Percentiles rank a stretch among this genome's conserved stretches.
Evolutionary conservation across 1,284 basidiomycete genomes (phyloP).

Genomic region (Cutaneotrichosporon daszewskae): DNA sequence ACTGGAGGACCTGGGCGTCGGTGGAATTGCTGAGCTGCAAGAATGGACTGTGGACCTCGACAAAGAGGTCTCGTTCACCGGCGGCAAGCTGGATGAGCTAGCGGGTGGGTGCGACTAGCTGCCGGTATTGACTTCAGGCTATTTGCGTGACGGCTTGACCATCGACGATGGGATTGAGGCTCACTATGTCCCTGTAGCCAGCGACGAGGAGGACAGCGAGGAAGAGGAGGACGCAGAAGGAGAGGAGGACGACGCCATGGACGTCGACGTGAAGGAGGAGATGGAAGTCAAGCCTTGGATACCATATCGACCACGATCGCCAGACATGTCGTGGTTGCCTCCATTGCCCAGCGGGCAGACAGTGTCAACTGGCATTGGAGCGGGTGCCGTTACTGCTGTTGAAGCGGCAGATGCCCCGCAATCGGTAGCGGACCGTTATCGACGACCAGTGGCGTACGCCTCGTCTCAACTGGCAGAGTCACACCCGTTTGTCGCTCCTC

Average conservation of each 20-base stretch:
- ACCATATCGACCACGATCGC: constrained; percentile 12
- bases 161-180: constrained; percentile 23
- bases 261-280: constrained; percentile 8
- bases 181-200: constrained; percentile 21
- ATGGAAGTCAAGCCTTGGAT: not conserved
- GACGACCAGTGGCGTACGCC: constrained; percentile 27
- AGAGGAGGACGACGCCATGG: constrained; percentile 14
- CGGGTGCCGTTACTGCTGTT: not conserved
- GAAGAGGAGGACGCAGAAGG: constrained; percentile 7
- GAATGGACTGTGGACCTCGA: constrained; percentile 32
- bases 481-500: constrained; percentile 24
- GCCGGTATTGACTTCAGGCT: constrained; percentile 12
- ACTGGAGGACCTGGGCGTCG: constrained; percentile 35
- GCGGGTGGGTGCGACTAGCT: constrained; percentile 17
- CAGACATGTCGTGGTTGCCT: constrained; percentile 33
- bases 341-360: constrained; percentile 24
- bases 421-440: constrained; percentile 35
- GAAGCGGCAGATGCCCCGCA: constrained; percentile 14
- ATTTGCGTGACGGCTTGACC: constrained; percentile 25
- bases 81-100: constrained; percentile 24
- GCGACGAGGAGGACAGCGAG: constrained; percentile 15
- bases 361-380: not conserved
- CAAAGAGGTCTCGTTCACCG: constrained; percentile 22
- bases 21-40: constrained; percentile 30
- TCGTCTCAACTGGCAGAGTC: constrained; percentile 29